These are phyloP conservation scores for Neonectria neomacrospora DNA, from an alignment of 2,329 filamentous ascomycete species.

Conservation along the genomic window DNA sequence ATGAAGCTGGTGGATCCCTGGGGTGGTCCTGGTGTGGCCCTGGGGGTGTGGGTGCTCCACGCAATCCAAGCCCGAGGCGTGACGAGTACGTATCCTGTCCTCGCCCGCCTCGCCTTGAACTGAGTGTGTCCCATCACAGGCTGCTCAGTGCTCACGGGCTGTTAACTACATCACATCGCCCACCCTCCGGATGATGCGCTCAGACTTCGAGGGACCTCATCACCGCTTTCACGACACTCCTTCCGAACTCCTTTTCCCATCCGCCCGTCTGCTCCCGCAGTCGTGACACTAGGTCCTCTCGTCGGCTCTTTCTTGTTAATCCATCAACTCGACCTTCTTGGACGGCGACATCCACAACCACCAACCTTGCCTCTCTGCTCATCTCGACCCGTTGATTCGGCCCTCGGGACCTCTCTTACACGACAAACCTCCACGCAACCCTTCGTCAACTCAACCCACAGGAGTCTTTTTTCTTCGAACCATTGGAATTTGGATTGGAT, in stretches of 20 bases:
- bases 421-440: constrained; percentile 37
- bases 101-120: constrained; percentile 43
- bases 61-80: constrained; percentile 23
- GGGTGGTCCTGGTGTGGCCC: constrained; percentile 43
- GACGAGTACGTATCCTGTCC: constrained; percentile 41
- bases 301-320: constrained; percentile 34
- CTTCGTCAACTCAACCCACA: constrained; percentile 39
- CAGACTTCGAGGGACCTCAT: constrained; percentile 41
- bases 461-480: constrained; percentile 37
- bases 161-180: constrained; percentile 42
- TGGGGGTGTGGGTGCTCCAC: constrained; percentile 12
- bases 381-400: constrained; percentile 64
- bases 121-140: constrained; percentile 14
- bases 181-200: constrained; percentile 38
- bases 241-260: constrained; percentile 46
- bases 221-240: constrained; percentile 53
- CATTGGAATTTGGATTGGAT: constrained; percentile 34
- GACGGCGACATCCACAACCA: constrained; percentile 25
- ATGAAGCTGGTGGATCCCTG: constrained; percentile 46
- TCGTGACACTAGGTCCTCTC: constrained; percentile 43
- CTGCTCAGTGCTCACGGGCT: constrained; percentile 10
- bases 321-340: constrained; percentile 28
- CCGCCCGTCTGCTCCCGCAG: constrained; percentile 35
- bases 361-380: constrained; percentile 21
- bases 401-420: constrained; percentile 49